Evolutionary conservation across 1,139 yeast genomes (phyloP).

Genomic region (Suzukiozyma palmioleophila): DNA sequence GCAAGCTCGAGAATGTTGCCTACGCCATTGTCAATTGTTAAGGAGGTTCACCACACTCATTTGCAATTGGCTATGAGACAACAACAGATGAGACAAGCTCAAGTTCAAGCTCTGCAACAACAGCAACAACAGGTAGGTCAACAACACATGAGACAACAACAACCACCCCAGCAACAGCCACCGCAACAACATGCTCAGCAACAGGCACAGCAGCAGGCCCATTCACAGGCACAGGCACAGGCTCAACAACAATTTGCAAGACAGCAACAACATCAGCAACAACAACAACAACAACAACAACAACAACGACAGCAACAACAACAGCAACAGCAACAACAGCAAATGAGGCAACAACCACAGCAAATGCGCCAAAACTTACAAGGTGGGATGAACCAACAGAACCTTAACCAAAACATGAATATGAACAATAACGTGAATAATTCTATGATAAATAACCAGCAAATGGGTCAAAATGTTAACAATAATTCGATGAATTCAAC

Average conservation of each 20-base stretch:
- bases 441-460: conserved; percentile 10
- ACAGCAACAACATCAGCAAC: conserved; percentile 10
- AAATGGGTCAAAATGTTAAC: conserved; percentile 6
- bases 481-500: neutral
- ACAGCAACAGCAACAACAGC: conserved; percentile 9
- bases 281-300: conserved; percentile 10
- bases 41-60: conserved; percentile 60
- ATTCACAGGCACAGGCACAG: conserved; percentile 11
- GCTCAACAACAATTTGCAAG: conserved; percentile 10
- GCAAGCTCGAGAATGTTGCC: conserved; percentile 57
- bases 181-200: conserved; percentile 16
- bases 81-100: conserved; percentile 24
- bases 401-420: conserved; percentile 10
- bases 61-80: conserved; percentile 31
- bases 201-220: conserved; percentile 16
- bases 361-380: conserved; percentile 3
- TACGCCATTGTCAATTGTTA: conserved; percentile 50
- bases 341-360: conserved; percentile 9
- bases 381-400: conserved; percentile 9
- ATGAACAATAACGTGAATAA: conserved; percentile 8
- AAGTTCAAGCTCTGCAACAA: conserved; percentile 12
- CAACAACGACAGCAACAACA: conserved; percentile 7
- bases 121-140: conserved; percentile 13
- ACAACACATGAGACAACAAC: conserved; percentile 10
- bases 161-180: conserved; percentile 10